Conservation (phyloP, 2,329 filamentous ascomycete species). For the Berkeleyomyces basicola region DNA sequence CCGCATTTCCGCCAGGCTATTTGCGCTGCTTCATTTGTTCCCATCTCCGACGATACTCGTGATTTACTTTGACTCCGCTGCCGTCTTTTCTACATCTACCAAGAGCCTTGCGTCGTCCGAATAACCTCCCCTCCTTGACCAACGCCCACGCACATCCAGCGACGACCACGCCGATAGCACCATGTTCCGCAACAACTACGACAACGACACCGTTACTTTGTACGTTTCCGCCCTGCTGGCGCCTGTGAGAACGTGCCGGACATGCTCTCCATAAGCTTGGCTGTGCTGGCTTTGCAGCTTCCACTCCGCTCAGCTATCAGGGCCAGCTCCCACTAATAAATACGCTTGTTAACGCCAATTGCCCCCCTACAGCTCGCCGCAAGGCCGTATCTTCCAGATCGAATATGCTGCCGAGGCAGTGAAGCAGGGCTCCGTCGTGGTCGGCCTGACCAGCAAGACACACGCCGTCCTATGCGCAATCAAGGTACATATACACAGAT, state of each 20-base stretch:
- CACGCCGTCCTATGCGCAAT: conserved; percentile 89
- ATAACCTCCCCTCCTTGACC: background rate
- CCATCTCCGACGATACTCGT: background rate
- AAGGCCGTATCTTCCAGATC: conserved; percentile 98
- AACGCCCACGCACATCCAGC: background rate
- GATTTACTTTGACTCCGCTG: background rate
- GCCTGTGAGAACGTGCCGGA: too few relatives aligned
- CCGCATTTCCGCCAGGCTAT: background rate
- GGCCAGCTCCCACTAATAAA: background rate
- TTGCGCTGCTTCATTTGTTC: background rate
- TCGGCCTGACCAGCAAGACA: conserved; percentile 94
- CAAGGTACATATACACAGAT: conserved; percentile 46
- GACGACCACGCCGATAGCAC: conserved; percentile 21
- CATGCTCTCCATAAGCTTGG: background rate
- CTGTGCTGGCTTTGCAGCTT: background rate
- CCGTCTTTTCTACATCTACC: background rate
- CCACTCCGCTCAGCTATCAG: background rate
- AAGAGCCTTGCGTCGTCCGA: background rate
- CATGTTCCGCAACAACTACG: conserved; percentile 99
- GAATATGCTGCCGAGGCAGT: conserved; percentile 98
- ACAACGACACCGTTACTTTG: conserved; percentile 99
- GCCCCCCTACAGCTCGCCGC: conserved; percentile 56
- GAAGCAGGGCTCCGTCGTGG: conserved; percentile 96
- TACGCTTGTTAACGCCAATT: conserved; percentile 14
- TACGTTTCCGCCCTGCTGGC: conserved; percentile 33